Conservation (phyloP, 257 asterid species). For the Solanum neorickii region DNA sequence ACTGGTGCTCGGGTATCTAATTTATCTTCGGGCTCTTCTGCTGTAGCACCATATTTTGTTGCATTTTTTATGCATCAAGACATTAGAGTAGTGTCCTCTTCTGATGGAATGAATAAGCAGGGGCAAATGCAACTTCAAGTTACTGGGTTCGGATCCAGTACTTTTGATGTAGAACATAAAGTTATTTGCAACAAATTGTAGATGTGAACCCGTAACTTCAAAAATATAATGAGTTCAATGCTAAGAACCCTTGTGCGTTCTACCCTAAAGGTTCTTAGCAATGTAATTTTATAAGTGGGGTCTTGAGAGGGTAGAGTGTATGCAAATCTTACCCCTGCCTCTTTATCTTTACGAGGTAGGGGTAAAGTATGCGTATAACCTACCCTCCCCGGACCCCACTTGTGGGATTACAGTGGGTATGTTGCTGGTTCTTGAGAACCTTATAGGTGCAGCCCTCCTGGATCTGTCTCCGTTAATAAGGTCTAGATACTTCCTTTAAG, state of each 20-base stretch:
- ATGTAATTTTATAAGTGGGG: neutral
- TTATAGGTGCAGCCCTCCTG: neutral
- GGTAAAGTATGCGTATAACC: neutral
- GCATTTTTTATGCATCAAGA: neutral
- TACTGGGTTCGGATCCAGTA: neutral
- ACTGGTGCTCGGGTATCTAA: slow-evolving; percentile 95
- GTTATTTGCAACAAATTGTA: neutral
- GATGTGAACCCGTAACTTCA: neutral
- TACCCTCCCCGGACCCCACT: neutral
- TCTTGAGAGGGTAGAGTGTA: neutral
- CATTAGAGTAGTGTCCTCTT: neutral
- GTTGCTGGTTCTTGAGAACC: neutral
- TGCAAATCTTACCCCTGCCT: neutral
- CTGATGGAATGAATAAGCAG: neutral
- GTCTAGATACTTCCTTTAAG: neutral
- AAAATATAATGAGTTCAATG: neutral
- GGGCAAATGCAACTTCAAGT: neutral
- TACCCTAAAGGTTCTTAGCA: neutral
- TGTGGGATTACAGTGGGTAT: neutral
- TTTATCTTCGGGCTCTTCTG: slow-evolving; percentile 8
- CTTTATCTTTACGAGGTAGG: neutral
- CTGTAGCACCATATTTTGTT: neutral
- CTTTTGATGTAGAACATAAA: neutral
- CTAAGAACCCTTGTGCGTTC: neutral
- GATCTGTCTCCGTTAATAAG: neutral